Evolutionary conservation across 2,329 filamentous ascomycete genomes (phyloP).

Genomic region (Alternaria incomplexa): DNA sequence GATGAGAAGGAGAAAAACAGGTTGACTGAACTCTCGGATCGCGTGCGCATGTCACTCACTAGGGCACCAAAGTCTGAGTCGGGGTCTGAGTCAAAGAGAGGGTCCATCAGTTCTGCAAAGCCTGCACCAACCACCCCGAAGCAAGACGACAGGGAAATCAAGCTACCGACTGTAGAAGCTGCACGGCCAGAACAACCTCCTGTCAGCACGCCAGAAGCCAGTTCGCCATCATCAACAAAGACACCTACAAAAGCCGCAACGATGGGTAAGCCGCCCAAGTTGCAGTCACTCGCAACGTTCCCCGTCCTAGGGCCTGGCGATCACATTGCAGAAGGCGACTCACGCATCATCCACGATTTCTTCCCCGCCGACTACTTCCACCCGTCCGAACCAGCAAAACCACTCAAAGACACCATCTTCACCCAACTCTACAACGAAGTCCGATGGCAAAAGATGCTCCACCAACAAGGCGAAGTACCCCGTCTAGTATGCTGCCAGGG

Average conservation of each 20-base stretch:
- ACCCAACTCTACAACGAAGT: constrained; percentile 75
- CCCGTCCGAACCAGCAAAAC: constrained; percentile 34
- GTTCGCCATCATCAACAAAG: not conserved
- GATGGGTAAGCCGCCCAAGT: constrained; percentile 35
- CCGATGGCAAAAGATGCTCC: constrained; percentile 88
- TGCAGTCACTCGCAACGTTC: constrained; percentile 48
- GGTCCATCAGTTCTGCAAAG: constrained; percentile 10
- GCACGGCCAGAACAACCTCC: not conserved
- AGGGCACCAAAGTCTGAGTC: constrained; percentile 33
- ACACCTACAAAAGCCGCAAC: not conserved
- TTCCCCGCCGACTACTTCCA: constrained; percentile 57
- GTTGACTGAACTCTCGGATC: constrained; percentile 26
- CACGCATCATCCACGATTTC: constrained; percentile 72
- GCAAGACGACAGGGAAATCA: constrained; percentile 7
- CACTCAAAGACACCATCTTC: constrained; percentile 68
- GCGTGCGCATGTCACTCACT: constrained; percentile 34
- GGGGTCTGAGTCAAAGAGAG: constrained; percentile 29
- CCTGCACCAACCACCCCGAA: constrained; percentile 12
- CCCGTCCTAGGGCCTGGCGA: constrained; percentile 57
- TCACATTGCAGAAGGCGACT: constrained; percentile 80
- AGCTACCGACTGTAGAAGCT: constrained; percentile 2
- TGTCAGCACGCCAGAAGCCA: not conserved
- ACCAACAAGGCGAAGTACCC: constrained; percentile 89
- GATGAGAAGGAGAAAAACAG: constrained; percentile 29
- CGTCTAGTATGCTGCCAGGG: constrained; percentile 91